Percentiles rank a stretch among this genome's conserved stretches.
These are phyloP conservation scores for Adansonia madagascariensis DNA, from an alignment of 441 rosid genomes.

Conservation along the genomic window DNA sequence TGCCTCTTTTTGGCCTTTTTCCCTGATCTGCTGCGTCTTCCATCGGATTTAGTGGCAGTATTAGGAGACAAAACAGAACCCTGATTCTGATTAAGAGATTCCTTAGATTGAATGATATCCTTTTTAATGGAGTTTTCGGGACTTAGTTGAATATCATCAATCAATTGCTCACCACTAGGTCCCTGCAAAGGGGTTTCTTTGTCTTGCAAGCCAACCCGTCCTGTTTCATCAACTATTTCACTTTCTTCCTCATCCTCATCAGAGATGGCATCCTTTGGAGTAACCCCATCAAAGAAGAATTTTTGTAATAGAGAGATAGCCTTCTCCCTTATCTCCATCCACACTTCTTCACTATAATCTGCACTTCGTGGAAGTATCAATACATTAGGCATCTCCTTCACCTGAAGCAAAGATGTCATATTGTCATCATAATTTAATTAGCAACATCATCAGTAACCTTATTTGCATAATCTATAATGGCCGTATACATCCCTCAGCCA, in stretches of 20 bases:
- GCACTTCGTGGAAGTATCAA: conserved; percentile 96
- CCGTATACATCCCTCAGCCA: background rate
- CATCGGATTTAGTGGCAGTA: conserved; percentile 54
- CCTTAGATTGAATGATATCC: conserved; percentile 46
- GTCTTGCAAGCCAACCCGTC: conserved; percentile 40
- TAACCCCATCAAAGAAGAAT: conserved; percentile 71
- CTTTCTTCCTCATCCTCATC: conserved; percentile 75
- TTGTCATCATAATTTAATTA: conserved; percentile 15
- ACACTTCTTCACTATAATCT: conserved; percentile 97
- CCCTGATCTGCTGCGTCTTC: conserved; percentile 75
- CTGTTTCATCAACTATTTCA: conserved; percentile 57
- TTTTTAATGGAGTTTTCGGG: conserved; percentile 54
- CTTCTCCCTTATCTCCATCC: conserved; percentile 97
- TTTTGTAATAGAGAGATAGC: conserved; percentile 78
- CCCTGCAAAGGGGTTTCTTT: conserved; percentile 48
- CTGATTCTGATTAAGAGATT: conserved; percentile 56
- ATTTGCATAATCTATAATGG: background rate
- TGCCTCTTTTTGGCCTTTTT: conserved; percentile 95
- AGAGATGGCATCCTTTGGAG: conserved; percentile 72
- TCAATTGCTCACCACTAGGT: conserved; percentile 52
- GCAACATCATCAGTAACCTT: background rate
- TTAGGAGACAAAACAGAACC: conserved; percentile 56
- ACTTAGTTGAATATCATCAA: conserved; percentile 51
- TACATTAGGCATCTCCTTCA: conserved; percentile 98
- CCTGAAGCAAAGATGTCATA: conserved; percentile 48